phyloP scores from a whole-genome alignment of 371 early-diverging fungal genomes.

The Lichtheimia ramosa region DNA sequence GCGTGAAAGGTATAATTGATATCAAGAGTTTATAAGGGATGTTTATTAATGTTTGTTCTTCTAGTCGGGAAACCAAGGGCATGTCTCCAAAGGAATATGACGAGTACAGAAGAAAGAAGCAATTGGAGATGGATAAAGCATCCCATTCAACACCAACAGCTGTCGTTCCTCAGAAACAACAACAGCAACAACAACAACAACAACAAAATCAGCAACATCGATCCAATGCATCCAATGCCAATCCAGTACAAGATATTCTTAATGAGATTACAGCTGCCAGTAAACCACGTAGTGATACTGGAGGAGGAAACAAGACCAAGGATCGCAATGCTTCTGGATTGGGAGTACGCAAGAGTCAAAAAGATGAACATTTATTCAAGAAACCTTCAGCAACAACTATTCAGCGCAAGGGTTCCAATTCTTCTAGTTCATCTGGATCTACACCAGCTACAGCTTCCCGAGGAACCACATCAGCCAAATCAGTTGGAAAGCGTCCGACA shows the following conservation, averaged over 20 bases:
- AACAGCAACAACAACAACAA: neutral
- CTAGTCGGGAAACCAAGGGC: constrained; percentile 5
- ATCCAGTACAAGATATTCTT: constrained; percentile 10
- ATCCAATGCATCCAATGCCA: neutral
- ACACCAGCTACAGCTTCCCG: neutral
- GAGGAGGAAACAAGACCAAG: neutral
- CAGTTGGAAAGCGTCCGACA: neutral
- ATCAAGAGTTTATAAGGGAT: neutral
- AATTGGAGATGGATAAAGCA: neutral
- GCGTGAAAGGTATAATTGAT: constrained; percentile 14
- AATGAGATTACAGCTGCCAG: constrained; percentile 11
- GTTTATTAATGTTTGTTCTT: neutral
- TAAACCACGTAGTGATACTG: neutral
- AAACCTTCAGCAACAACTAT: neutral
- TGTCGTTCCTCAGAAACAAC: neutral
- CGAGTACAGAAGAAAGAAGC: neutral
- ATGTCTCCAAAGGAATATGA: constrained; percentile 7
- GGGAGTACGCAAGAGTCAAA: neutral
- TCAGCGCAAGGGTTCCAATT: neutral
- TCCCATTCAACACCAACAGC: neutral
- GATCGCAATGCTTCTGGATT: neutral
- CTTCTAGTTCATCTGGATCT: neutral
- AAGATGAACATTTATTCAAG: neutral
- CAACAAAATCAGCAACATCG: neutral
- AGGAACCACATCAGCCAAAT: neutral